Evolutionary conservation across 495 filamentous ascomycete genomes (phyloP), one percentile per base, ranked within the genome.

Genomic region (Hypoxylon fuscum): DNA sequence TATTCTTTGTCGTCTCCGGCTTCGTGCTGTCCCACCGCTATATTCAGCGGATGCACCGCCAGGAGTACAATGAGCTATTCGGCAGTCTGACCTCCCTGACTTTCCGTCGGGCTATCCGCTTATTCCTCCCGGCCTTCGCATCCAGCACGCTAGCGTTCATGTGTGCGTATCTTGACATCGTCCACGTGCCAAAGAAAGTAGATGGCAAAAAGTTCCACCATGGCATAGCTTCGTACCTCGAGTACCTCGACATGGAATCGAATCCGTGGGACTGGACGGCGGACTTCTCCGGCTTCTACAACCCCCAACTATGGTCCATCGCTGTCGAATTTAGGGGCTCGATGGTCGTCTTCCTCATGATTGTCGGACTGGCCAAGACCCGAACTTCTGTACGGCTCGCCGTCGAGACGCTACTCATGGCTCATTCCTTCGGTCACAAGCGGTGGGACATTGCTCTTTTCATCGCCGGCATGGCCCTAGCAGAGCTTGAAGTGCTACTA

Each of bases 1-100:
- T 88, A 15, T 89, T 89, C 76, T 88, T 88, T 68, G 85, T 88
- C 42, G 82, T 89, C 49, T 87, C 85, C 5, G 86, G 87, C 37
- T 86, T 85, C 48, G 85, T 87, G 3, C 74, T 88, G 1, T 84
- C 85, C 8, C 82, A 85, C 55, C 87, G 87, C 49, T 85, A 86
- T 5, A 57, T 72, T 42, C 59, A 74, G 22, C 68, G 69, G 3
- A 55, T 64, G 64, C 49, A 71, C 35, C 40, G 73, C 52, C 46
- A 59, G 54, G 75, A 80, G 20, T 70, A 71, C 58, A 25, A 61
- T 1, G 70, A 73, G 18, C 42, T 71, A 9, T 64, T 64, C 34
- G 55, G 59, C 12, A 71, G 72, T 1, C 62, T 88, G 29, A 79
- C 83, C 3, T 88, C 85, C 3, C 83, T 84, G 0, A 81, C 86